phyloP scores from a whole-genome alignment of 352 stramenopile species.

The Phytophthora pluvialis region DNA sequence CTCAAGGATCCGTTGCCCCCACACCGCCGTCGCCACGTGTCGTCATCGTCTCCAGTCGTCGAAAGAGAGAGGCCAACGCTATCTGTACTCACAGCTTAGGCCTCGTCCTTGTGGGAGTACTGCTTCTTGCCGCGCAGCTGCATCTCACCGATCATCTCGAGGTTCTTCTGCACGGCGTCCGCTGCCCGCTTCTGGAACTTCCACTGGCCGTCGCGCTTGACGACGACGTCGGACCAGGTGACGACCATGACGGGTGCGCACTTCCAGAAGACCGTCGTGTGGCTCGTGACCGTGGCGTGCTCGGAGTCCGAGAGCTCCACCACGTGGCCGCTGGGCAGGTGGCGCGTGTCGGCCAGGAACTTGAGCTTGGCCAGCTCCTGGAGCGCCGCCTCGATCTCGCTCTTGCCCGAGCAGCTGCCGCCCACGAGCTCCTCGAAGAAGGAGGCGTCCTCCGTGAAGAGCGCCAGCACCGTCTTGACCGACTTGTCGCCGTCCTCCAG shows the following conservation, averaged over 20 bases:
- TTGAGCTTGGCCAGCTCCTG: conserved; percentile 75
- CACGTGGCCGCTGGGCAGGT: conserved; percentile 83
- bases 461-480: conserved; percentile 64
- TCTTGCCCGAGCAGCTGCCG: conserved; percentile 57
- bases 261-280: conserved; percentile 87
- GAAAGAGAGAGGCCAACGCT: conserved; percentile 6
- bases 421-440: conserved; percentile 84
- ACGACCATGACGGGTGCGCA: conserved; percentile 86
- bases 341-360: conserved; percentile 82
- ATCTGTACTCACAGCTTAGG: conserved; percentile 17
- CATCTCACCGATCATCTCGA: conserved; percentile 91
- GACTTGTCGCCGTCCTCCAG: conserved; percentile 79
- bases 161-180: conserved; percentile 87
- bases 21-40: not conserved
- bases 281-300: conserved; percentile 61
- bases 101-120: conserved; percentile 74
- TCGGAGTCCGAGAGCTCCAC: conserved; percentile 65
- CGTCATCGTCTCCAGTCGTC: not conserved
- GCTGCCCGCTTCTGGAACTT: conserved; percentile 74
- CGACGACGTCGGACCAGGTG: conserved; percentile 78
- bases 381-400: conserved; percentile 77
- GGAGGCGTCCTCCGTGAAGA: conserved; percentile 77
- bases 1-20: too few relatives aligned
- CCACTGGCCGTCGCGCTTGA: conserved; percentile 79
- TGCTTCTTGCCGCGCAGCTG: conserved; percentile 90